phyloP scores from a whole-genome alignment of 2,329 filamentous ascomycete species.

The Mycosphaerella sp. region DNA sequence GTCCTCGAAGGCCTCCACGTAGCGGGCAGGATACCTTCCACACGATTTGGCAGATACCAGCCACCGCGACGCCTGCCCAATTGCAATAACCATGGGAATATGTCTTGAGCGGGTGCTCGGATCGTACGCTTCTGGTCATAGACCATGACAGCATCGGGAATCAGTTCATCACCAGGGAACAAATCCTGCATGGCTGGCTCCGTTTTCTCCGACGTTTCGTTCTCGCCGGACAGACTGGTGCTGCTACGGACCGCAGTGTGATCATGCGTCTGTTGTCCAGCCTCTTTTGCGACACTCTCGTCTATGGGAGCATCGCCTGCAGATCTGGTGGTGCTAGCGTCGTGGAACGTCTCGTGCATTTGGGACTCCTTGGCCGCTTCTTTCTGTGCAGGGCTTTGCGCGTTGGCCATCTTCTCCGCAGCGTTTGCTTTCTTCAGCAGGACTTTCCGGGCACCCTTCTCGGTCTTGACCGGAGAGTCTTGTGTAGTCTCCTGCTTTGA shows the following conservation, averaged over 20 bases:
- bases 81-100: conserved; percentile 23
- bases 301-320: neutral
- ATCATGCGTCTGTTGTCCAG: neutral
- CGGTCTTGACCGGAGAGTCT: conserved; percentile 3
- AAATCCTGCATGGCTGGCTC: neutral
- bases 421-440: conserved; percentile 1
- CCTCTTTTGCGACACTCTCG: neutral
- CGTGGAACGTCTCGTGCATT: conserved; percentile 10
- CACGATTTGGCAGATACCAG: conserved; percentile 19
- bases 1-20: conserved; percentile 15
- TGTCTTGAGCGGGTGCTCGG: conserved; percentile 13
- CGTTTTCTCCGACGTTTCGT: neutral
- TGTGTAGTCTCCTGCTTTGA: neutral
- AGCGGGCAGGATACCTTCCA: conserved; percentile 16
- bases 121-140: conserved; percentile 20
- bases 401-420: neutral
- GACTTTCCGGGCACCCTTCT: neutral
- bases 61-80: conserved; percentile 23
- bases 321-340: neutral
- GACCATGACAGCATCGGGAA: conserved; percentile 20
- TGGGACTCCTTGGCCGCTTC: conserved; percentile 8
- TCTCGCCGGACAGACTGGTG: conserved; percentile 7
- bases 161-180: conserved; percentile 19
- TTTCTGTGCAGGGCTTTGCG: conserved; percentile 3
- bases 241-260: conserved; percentile 1